phyloP scores from a whole-genome alignment of 2,329 filamentous ascomycete species.

The Botrytis squamosa region DNA sequence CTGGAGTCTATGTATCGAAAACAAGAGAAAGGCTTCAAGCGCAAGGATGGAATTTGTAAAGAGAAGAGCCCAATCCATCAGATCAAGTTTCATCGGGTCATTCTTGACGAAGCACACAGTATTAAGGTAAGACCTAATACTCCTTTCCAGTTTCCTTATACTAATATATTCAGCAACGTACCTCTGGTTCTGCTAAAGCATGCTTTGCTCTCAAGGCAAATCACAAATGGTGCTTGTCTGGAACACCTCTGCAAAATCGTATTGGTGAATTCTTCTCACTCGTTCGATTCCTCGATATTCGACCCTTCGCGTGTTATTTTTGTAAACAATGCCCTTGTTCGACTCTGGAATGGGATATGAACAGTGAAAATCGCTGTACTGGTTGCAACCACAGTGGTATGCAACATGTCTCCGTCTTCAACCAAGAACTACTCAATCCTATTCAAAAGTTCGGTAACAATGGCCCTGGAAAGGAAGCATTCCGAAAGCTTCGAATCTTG shows the following conservation, averaged over 20 bases:
- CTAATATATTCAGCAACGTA: slow-evolving; percentile 57
- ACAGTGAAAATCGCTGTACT: slow-evolving; percentile 68
- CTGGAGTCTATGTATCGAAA: slow-evolving; percentile 91
- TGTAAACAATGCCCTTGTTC: slow-evolving; percentile 85
- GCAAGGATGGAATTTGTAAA: slow-evolving; percentile 77
- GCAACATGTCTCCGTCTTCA: slow-evolving; percentile 76
- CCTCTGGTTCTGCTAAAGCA: slow-evolving; percentile 88
- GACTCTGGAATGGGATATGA: slow-evolving; percentile 78
- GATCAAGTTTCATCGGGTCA: slow-evolving; percentile 84
- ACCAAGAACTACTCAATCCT: slow-evolving; percentile 91
- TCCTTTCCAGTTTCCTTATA: neutral
- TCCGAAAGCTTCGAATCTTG: slow-evolving; percentile 80
- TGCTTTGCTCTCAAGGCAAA: slow-evolving; percentile 86
- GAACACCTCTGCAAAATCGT: slow-evolving; percentile 92
- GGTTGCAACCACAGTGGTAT: slow-evolving; percentile 60
- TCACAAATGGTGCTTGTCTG: slow-evolving; percentile 94
- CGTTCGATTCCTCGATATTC: slow-evolving; percentile 84
- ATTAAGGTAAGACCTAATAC: slow-evolving; percentile 64
- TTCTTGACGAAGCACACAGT: slow-evolving; percentile 92
- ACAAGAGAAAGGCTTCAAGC: slow-evolving; percentile 84
- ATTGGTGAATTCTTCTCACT: slow-evolving; percentile 97
- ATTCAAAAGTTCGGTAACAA: slow-evolving; percentile 62
- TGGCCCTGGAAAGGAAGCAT: slow-evolving; percentile 65
- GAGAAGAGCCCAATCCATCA: slow-evolving; percentile 78
- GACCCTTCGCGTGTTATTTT: slow-evolving; percentile 89